Evolutionary conservation across 2,329 filamentous ascomycete genomes (phyloP), one percentile per base, ranked within the genome.

Genomic region (Alternaria longipes): DNA sequence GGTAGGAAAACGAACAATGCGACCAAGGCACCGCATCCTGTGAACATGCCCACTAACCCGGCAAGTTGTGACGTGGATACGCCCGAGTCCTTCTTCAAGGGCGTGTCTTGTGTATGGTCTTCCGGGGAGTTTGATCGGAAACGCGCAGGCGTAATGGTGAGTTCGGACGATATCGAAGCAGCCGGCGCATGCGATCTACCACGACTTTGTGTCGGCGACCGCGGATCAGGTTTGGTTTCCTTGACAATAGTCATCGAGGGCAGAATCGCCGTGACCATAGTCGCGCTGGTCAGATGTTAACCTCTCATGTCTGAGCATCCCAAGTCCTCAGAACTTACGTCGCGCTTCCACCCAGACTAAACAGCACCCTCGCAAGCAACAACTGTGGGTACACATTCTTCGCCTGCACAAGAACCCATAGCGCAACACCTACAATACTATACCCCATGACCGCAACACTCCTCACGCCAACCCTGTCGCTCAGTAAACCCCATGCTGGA

Each of bases 241-340:
- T 63, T 76, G 36, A 67, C 65, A 18, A 70, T 72, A 11, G 87
- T 87, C 79, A 91, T 88, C 28, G 85, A 89, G 1, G 95, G 95
- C 24, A 99, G 84, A 46, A 97, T 93, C 4, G 95, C 95, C 8
- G 95, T 98, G 20, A 99, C 95, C 95, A 99, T 99, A 1, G 95
- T 98, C 14, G 93, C 79, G 36, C 82, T 84, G 51, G 49, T 22
- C 40, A 40, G 52, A 41, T 32, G 42, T 74, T 62, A 74, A 67
- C 60, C 54, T 38, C 24, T 12, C 32, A 32, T 41, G 8, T 34
- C 9, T 18, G 52, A 49, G 16, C 16, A 9, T 2, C 18, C n/a
- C 30, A 36, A n/a, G n/a, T 11, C 20, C 12, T 18, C 36, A 9
- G 18, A 73, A 75, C 79, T 75, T 60, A 94, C 85, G 91, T 89